A percentile compares a stretch with the other conserved stretches of the same genome.
Evolutionary conservation across 768 basidiomycete genomes (phyloP).

Genomic region (Daedaleopsis sinensis): DNA sequence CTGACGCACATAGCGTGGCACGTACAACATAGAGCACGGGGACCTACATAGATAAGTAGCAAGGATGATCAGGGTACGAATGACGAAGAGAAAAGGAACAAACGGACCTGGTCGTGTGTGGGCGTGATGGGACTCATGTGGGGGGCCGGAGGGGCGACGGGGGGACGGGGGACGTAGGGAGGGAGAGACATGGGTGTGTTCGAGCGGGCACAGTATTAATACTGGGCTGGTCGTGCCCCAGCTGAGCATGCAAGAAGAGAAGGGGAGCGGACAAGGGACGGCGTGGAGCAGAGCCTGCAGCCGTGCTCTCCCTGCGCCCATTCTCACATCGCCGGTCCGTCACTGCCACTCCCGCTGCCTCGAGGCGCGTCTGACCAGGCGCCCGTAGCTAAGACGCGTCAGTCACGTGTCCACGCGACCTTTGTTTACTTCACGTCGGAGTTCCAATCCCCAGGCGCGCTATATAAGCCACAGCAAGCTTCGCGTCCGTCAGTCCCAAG

Average conservation of each 20-base stretch:
- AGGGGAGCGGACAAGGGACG: slow-evolving; percentile 7
- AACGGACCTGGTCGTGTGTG: slow-evolving; percentile 71
- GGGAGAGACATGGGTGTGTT: slow-evolving; percentile 32
- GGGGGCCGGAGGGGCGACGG: slow-evolving; percentile 32
- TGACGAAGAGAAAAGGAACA: slow-evolving; percentile 19
- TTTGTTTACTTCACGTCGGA: slow-evolving; percentile 32
- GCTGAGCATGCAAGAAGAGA: slow-evolving; percentile 10
- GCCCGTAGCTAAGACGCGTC: slow-evolving; percentile 24
- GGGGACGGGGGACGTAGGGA: slow-evolving; percentile 37
- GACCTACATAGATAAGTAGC: slow-evolving; percentile 44
- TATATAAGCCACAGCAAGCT: slow-evolving; percentile 35
- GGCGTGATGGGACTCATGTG: slow-evolving; percentile 54
- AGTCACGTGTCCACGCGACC: slow-evolving; percentile 25
- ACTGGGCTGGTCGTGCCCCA: slow-evolving; percentile 11
- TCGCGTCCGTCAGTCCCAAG: slow-evolving; percentile 18
- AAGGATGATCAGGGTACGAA: slow-evolving; percentile 15
- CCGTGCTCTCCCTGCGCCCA: background rate
- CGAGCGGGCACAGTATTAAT: slow-evolving; percentile 19
- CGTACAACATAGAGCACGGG: slow-evolving; percentile 78
- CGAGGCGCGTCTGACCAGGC: slow-evolving; percentile 14
- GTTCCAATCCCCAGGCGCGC: slow-evolving; percentile 23
- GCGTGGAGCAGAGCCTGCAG: slow-evolving; percentile 1
- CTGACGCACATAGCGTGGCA: slow-evolving; percentile 18
- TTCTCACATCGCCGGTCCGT: background rate
- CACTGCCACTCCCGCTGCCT: slow-evolving; percentile 2